These are phyloP conservation scores for Pythium phragmiticola DNA, from an alignment of 352 stramenopile species.

Conservation along the genomic window DNA sequence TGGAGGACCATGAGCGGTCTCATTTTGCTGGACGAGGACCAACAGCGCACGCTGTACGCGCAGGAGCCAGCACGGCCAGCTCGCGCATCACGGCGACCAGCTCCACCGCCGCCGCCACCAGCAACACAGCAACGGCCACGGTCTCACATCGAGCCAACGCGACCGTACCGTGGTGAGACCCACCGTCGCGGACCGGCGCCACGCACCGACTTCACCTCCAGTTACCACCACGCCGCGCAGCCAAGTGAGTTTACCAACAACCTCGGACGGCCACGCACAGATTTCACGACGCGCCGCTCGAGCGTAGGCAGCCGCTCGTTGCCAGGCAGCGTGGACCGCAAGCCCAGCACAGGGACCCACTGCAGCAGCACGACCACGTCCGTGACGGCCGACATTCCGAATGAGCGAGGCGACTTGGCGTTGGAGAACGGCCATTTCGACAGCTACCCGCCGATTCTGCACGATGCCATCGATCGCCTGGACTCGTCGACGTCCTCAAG, in stretches of 20 bases:
- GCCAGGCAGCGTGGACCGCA: background rate
- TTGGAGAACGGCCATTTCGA: background rate
- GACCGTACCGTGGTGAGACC: background rate
- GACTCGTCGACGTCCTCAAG: constrained; percentile 5
- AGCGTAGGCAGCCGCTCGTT: background rate
- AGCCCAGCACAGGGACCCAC: constrained; percentile 4
- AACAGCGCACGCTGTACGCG: constrained; percentile 42
- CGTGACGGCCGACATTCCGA: background rate
- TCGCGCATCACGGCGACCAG: background rate
- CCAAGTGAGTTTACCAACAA: background rate
- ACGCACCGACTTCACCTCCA: constrained; percentile 1
- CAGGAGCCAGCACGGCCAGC: background rate
- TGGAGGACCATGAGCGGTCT: constrained; percentile 23
- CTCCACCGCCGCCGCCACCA: constrained; percentile 25
- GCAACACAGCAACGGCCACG: no score
- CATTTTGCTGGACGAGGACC: constrained; percentile 54
- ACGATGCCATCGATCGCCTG: background rate
- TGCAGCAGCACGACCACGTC: constrained; percentile 11
- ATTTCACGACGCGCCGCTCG: constrained; percentile 12
- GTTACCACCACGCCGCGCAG: background rate
- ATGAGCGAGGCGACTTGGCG: background rate
- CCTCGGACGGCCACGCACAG: background rate
- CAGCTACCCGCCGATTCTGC: constrained; percentile 10
- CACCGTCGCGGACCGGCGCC: background rate
- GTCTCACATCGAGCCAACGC: background rate